Conservation (phyloP, 192 early-diverging fungal genomes). For the Linnemannia schmuckeri region DNA sequence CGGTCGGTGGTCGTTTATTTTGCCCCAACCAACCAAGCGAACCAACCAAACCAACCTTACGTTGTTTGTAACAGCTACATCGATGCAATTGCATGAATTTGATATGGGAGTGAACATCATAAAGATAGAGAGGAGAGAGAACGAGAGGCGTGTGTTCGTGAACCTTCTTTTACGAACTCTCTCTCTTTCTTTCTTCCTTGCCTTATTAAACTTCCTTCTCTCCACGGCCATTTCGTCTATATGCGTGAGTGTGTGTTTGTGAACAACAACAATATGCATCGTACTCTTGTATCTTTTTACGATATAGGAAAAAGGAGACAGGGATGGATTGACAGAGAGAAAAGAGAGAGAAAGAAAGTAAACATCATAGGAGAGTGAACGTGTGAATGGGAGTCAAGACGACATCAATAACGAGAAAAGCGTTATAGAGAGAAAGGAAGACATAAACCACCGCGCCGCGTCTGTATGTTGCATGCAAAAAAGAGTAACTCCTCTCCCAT, state of each 20-base stretch:
- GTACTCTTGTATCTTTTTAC: background rate
- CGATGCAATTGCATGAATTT: constrained; percentile 3
- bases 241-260: too few relatives aligned
- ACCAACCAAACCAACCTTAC: constrained; percentile 1
- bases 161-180: constrained; percentile 1
- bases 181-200: background rate
- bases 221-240: background rate
- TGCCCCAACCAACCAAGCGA: background rate
- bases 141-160: background rate
- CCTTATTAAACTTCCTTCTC: constrained; percentile 6
- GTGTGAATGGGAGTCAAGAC: too few relatives aligned
- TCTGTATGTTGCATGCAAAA: background rate
- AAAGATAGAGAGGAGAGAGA: background rate
- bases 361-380: background rate
- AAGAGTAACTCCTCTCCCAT: background rate
- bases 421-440: background rate
- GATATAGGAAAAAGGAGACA: background rate
- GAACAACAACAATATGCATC: background rate
- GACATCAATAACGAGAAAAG: background rate
- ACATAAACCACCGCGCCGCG: constrained; percentile 6
- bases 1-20: background rate
- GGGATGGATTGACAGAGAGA: background rate
- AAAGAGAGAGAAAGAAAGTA: background rate
- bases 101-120: background rate
- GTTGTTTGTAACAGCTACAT: background rate